phyloP scores from a whole-genome alignment of 768 basidiomycete species.

The Fistulinella prunicolor region DNA sequence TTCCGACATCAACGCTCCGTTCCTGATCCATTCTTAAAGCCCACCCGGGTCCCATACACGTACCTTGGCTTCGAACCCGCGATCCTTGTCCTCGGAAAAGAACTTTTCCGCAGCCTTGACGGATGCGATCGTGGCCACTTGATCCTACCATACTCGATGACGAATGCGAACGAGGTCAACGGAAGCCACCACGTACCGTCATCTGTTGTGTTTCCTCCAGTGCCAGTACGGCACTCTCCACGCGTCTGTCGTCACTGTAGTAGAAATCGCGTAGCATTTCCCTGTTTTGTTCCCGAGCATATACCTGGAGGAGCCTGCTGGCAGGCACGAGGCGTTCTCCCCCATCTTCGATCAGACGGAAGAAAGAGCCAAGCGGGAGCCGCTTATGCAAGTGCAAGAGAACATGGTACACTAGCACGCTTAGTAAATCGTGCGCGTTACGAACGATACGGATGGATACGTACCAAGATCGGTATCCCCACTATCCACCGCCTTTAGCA shows the following conservation, averaged over 20 bases:
- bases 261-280: slow-evolving; percentile 95
- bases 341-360: slow-evolving; percentile 90
- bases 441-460: slow-evolving; percentile 13
- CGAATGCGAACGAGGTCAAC: not conserved
- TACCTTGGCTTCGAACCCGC: slow-evolving; percentile 87
- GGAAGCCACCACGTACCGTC: slow-evolving; percentile 43
- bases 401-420: slow-evolving; percentile 79
- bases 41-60: slow-evolving; percentile 2
- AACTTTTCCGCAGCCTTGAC: slow-evolving; percentile 87
- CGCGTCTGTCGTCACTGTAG: slow-evolving; percentile 93
- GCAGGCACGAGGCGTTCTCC: slow-evolving; percentile 73
- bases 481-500: slow-evolving; percentile 88
- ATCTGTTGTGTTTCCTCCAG: slow-evolving; percentile 77
- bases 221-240: slow-evolving; percentile 88
- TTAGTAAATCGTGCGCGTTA: not conserved
- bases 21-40: not conserved
- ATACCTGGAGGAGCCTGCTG: slow-evolving; percentile 79
- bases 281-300: slow-evolving; percentile 84
- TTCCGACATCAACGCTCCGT: not conserved
- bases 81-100: slow-evolving; percentile 93
- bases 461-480: slow-evolving; percentile 93
- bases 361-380: slow-evolving; percentile 86
- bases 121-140: slow-evolving; percentile 61
- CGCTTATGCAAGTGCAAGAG: slow-evolving; percentile 83
- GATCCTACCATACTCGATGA: slow-evolving; percentile 53